These are phyloP conservation scores for Teratosphaeria zuluensis DNA, from an alignment of 2,329 filamentous ascomycete genomes.

Conservation along the genomic window DNA sequence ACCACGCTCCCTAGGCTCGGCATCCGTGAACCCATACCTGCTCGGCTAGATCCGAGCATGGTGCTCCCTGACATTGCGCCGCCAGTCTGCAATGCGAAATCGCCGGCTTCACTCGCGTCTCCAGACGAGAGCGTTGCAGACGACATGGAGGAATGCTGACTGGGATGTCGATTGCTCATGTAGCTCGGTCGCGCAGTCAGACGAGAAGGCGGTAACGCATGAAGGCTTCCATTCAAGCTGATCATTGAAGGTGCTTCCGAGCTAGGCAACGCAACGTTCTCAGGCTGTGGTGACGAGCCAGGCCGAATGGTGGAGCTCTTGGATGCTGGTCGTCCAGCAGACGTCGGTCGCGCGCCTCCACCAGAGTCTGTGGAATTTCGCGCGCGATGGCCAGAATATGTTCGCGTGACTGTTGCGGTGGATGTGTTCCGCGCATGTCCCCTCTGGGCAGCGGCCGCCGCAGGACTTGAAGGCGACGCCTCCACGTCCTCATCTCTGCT, in stretches of 20 bases:
- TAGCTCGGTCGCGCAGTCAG: slow-evolving; percentile 44
- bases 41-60: slow-evolving; percentile 24
- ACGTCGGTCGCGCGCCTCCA: background rate
- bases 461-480: slow-evolving; percentile 33
- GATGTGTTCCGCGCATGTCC: slow-evolving; percentile 9
- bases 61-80: slow-evolving; percentile 52
- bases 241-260: slow-evolving; percentile 2
- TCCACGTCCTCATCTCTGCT: background rate
- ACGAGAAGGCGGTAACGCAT: slow-evolving; percentile 4
- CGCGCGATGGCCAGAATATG: background rate
- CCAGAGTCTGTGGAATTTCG: background rate
- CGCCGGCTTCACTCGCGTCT: slow-evolving; percentile 64
- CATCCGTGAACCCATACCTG: slow-evolving; percentile 56
- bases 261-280: slow-evolving; percentile 2
- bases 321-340: slow-evolving; percentile 7
- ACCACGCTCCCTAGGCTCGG: slow-evolving; percentile 85
- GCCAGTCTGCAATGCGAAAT: slow-evolving; percentile 75
- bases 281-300: slow-evolving; percentile 10
- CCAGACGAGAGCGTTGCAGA: slow-evolving; percentile 46
- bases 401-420: slow-evolving; percentile 2
- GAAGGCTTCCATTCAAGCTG: slow-evolving; percentile 4
- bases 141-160: slow-evolving; percentile 50
- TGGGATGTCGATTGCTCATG: slow-evolving; percentile 45
- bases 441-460: slow-evolving; percentile 32
- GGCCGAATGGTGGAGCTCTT: slow-evolving; percentile 12